Evolutionary conservation across 257 asterid species (phyloP), one percentile per base, ranked within the genome.

Genomic region (Plantago elongata): DNA sequence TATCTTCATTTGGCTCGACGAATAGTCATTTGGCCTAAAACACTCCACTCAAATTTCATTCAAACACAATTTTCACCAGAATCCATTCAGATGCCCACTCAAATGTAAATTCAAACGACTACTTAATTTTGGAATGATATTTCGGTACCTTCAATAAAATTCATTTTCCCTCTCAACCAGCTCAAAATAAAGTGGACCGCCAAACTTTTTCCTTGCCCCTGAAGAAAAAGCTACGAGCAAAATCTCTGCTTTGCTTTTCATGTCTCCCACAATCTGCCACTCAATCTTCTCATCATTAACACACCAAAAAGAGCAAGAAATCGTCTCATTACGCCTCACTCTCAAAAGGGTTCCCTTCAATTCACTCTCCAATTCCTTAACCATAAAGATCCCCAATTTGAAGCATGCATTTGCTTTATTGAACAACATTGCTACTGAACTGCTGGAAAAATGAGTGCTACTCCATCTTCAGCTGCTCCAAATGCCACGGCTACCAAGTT

Each of bases 181-280:
- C 80, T 76, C 74, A 69, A 79, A 79, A 62, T 71, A 80, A 80
- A 80, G 84, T 51, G 13, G 46, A 57, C 14, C 51, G 47, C 72
- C 51, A 56, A 70, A 57, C 82, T 73, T 74, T 60, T 73, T 34
- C 40, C 63, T 61, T 69, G 64, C 67, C 69, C 51, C 54, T 5
- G 37, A 57, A 13, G 45, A 40, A 57, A 54, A 69, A 67, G 64
- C 45, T 44, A 13, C 47, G 61, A 67, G 65, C 45, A 58, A 72
- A 75, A 72, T 69, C 71, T 45, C 45, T 64, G 61, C 46, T 64
- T 60, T 75, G 61, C 72, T 63, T 71, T 67, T 68, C 51, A 51
- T 49, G 72, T 66, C 74, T 75, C 84, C 71, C 65, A 65, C 47
- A 75, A 58, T 68, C 74, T 60, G 74, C 75, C 72, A 78, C 81